A percentile compares a stretch with the other conserved stretches of the same genome.
These are phyloP conservation scores for Themeda triandra DNA, from an alignment of 176 grass and related monocot genomes.

Conservation along the genomic window DNA sequence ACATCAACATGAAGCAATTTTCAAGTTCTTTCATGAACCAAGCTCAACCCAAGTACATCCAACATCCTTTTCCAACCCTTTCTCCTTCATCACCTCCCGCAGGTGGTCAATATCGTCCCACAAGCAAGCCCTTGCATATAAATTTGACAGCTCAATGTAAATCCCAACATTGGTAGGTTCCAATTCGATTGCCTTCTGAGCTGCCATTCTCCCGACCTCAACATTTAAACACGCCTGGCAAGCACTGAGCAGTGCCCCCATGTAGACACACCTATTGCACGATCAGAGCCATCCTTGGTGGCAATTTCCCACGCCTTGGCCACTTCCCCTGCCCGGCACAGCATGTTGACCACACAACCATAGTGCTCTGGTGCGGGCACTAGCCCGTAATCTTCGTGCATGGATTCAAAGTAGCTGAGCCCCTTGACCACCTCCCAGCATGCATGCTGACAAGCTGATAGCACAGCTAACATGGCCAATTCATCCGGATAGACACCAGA, in stretches of 20 bases:
- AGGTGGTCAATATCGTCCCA: slow-evolving; percentile 55
- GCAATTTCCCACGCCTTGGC: slow-evolving; percentile 55
- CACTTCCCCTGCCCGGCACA: slow-evolving; percentile 53
- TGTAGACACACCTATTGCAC: slow-evolving; percentile 26
- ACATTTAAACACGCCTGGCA: slow-evolving; percentile 37
- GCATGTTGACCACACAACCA: slow-evolving; percentile 56
- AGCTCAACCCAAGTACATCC: slow-evolving; percentile 46
- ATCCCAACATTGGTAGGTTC: slow-evolving; percentile 50
- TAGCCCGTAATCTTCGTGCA: slow-evolving; percentile 19
- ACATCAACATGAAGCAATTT: not conserved
- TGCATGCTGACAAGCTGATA: slow-evolving; percentile 61
- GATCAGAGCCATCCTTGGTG: slow-evolving; percentile 18
- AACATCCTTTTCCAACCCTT: slow-evolving; percentile 52
- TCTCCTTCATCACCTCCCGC: slow-evolving; percentile 48
- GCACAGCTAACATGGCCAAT: slow-evolving; percentile 49
- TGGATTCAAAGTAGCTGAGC: slow-evolving; percentile 48
- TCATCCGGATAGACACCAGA: slow-evolving; percentile 41
- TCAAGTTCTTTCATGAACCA: slow-evolving; percentile 12
- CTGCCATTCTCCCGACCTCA: slow-evolving; percentile 47
- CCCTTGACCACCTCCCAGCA: slow-evolving; percentile 47
- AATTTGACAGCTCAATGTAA: slow-evolving; percentile 57
- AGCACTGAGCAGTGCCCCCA: slow-evolving; percentile 62
- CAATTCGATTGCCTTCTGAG: slow-evolving; percentile 59
- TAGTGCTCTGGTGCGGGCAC: slow-evolving; percentile 51
- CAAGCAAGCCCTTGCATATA: slow-evolving; percentile 58